Conservation (phyloP, 495 filamentous ascomycete genomes). For the Pyronema omphalodes region DNA sequence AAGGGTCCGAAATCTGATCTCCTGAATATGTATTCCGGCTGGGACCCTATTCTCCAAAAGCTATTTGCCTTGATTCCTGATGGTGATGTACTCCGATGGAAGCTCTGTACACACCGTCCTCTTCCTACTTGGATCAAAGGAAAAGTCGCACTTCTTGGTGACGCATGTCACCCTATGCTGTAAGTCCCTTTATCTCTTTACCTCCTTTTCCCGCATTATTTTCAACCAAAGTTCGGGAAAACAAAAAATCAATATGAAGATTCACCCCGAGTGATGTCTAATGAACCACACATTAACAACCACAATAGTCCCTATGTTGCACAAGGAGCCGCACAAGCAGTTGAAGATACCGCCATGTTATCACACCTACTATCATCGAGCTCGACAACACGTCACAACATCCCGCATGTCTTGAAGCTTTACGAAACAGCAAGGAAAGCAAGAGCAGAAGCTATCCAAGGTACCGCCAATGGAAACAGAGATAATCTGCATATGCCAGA, state of each 20-base stretch:
- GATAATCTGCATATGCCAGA: constrained; percentile 54
- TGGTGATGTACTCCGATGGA: constrained; percentile 67
- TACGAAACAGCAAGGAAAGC: constrained; percentile 59
- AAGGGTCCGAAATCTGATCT: constrained; percentile 48
- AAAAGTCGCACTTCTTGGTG: constrained; percentile 50
- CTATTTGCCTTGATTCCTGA: constrained; percentile 66
- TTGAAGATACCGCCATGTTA: constrained; percentile 60
- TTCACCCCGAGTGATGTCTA: too few species aligned
- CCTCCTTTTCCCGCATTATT: not conserved
- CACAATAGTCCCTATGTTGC: constrained; percentile 33
- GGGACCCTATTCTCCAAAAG: constrained; percentile 50
- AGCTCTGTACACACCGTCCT: constrained; percentile 49
- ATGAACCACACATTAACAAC: too few species aligned
- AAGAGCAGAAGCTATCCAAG: constrained; percentile 49
- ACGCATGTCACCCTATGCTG: constrained; percentile 63
- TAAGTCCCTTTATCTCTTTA: not conserved
- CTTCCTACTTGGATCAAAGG: constrained; percentile 53
- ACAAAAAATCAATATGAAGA: not conserved
- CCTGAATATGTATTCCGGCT: constrained; percentile 48
- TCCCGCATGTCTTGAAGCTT: constrained; percentile 46
- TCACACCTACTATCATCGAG: constrained; percentile 39
- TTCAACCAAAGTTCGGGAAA: not conserved
- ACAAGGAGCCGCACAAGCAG: constrained; percentile 72
- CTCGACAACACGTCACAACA: constrained; percentile 36
- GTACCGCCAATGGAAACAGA: constrained; percentile 48